These are phyloP conservation scores for Isochrysis galbana DNA, from an alignment of 78 protist genomes.

Conservation along the genomic window DNA sequence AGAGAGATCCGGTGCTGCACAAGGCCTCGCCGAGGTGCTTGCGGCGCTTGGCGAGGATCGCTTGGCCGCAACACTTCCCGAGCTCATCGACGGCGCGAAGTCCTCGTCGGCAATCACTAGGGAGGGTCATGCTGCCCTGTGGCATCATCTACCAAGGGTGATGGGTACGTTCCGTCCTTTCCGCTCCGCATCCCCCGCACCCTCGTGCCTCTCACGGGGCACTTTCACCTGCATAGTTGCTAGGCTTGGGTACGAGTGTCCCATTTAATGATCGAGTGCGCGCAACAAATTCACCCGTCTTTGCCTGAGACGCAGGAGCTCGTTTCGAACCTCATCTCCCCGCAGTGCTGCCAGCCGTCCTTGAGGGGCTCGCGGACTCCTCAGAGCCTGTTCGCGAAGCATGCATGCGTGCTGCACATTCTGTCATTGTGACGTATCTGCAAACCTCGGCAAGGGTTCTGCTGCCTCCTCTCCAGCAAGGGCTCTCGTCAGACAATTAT, in stretches of 20 bases:
- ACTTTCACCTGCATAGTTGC: too few relatives aligned
- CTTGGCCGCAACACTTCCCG: not conserved
- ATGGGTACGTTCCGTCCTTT: too few relatives aligned
- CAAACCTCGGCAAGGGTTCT: not conserved
- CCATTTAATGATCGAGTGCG: too few relatives aligned
- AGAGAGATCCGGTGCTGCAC: conserved; percentile 91
- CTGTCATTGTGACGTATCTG: not conserved
- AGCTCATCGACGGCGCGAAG: not conserved
- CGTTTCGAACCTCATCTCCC: conserved; percentile 56
- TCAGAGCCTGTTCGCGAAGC: not conserved
- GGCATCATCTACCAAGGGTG: conserved; percentile 50
- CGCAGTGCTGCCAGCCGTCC: conserved; percentile 60
- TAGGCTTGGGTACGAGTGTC: too few relatives aligned
- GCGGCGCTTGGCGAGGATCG: not conserved
- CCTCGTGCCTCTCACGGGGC: too few relatives aligned
- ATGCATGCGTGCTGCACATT: not conserved
- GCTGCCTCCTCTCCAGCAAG: not conserved
- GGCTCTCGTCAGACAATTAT: not conserved
- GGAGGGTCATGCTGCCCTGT: conserved; percentile 57
- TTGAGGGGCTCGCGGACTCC: conserved; percentile 79
- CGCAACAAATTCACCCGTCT: too few relatives aligned
- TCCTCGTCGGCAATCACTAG: conserved; percentile 43
- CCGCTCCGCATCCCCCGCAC: too few relatives aligned
- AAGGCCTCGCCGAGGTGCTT: conserved; percentile 76
- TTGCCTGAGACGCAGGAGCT: too few relatives aligned